Conservation (phyloP, 306 rosid genomes). For the Lathyrus tuberosus region DNA sequence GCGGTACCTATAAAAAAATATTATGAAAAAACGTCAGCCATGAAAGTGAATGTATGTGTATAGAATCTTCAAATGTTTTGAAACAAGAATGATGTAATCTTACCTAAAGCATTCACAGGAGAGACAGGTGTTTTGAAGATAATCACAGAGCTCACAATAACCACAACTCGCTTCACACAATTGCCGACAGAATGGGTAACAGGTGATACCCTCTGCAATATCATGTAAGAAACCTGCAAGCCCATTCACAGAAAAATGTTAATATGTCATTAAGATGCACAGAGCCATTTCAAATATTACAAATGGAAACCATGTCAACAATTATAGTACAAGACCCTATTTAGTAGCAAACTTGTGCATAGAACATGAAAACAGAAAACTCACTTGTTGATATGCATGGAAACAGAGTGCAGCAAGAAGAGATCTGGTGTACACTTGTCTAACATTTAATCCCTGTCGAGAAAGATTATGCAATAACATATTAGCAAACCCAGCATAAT, state of each 20-base stretch:
- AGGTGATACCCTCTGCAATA: constrained; percentile 97
- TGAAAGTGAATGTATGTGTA: constrained; percentile 4
- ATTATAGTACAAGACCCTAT: no score
- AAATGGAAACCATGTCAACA: not conserved
- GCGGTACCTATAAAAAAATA: constrained; percentile 73
- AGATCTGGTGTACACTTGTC: constrained; percentile 72
- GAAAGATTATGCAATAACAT: constrained; percentile 13
- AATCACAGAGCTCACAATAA: constrained; percentile 96
- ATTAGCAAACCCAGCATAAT: constrained; percentile 14
- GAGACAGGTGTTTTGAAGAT: constrained; percentile 90
- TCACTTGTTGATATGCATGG: constrained; percentile 99
- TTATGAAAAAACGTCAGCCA: constrained; percentile 28
- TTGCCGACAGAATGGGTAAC: constrained; percentile 98
- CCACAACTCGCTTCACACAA: constrained; percentile 99
- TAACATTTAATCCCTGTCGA: constrained; percentile 80
- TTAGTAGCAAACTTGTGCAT: not conserved
- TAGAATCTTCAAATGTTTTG: constrained; percentile 2
- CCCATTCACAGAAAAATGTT: constrained; percentile 40
- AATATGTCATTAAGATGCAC: no score
- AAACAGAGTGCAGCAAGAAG: constrained; percentile 94
- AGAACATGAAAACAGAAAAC: constrained; percentile 42
- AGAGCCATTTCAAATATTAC: no score
- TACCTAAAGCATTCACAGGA: constrained; percentile 82
- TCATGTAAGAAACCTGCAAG: constrained; percentile 95
- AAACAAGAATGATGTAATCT: constrained; percentile 40